These are phyloP conservation scores for Xylariaceae sp. DNA, from an alignment of 2,329 filamentous ascomycete species.

Conservation along the genomic window DNA sequence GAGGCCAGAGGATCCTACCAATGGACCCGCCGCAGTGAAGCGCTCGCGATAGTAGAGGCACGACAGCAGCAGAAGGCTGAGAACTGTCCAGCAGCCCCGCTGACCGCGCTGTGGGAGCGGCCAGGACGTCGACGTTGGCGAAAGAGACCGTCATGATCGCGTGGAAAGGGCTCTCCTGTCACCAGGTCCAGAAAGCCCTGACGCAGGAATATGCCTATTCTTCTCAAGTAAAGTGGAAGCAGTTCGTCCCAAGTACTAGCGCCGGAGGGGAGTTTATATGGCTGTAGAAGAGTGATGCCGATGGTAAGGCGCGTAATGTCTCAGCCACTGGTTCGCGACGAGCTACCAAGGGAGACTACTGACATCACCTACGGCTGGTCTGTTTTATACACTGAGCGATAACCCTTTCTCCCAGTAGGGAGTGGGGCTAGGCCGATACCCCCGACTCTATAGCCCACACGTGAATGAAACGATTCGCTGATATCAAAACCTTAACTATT, in stretches of 20 bases:
- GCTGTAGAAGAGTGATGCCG: not conserved
- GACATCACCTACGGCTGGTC: no score
- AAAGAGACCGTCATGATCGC: slow-evolving; percentile 13
- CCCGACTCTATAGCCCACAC: no score
- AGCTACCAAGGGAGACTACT: no score
- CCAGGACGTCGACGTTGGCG: slow-evolving; percentile 35
- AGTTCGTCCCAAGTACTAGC: not conserved
- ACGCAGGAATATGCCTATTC: not conserved
- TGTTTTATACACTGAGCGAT: no score
- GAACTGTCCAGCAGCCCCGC: slow-evolving; percentile 29
- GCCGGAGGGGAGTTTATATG: not conserved
- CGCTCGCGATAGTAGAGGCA: slow-evolving; percentile 33
- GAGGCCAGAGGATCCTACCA: slow-evolving; percentile 27
- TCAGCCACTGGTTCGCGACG: no score
- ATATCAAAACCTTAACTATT: no score
- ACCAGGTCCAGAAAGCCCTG: not conserved
- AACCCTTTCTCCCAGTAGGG: no score
- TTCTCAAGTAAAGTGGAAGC: not conserved
- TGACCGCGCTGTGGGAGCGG: slow-evolving; percentile 36
- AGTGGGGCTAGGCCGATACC: no score
- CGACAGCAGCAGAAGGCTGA: slow-evolving; percentile 30
- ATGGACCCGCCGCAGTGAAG: slow-evolving; percentile 35
- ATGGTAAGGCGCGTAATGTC: no score
- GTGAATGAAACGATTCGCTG: no score
- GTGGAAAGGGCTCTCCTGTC: not conserved